Conservation (phyloP, 2,329 filamentous ascomycete genomes). For the Fusarium sp. region DNA sequence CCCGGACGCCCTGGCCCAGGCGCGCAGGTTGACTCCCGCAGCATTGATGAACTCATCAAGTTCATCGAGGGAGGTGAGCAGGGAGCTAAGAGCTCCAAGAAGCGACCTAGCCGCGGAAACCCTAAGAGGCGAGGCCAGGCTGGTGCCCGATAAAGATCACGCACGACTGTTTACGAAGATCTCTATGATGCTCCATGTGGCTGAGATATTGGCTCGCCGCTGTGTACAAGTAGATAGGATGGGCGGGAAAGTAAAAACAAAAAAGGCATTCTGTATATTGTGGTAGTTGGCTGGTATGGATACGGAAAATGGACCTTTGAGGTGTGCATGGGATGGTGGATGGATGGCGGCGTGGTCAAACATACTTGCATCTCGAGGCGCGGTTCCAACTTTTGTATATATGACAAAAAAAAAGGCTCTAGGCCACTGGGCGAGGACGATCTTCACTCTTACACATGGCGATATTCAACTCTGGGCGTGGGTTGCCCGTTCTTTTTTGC, state of each 20-base stretch:
- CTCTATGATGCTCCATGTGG: conserved; percentile 25
- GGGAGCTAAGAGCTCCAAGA: conserved; percentile 65
- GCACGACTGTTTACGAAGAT: conserved; percentile 16
- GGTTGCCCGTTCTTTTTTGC: neutral
- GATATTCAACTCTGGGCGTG: conserved; percentile 15
- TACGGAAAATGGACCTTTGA: conserved; percentile 12
- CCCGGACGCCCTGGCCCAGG: conserved; percentile 45
- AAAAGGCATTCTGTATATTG: conserved; percentile 32
- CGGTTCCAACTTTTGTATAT: conserved; percentile 37
- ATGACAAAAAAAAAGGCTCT: conserved; percentile 26
- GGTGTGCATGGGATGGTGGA: conserved; percentile 28
- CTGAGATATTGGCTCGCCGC: conserved; percentile 24
- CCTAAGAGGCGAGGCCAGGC: conserved; percentile 63
- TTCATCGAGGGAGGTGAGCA: conserved; percentile 86
- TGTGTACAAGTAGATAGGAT: conserved; percentile 36
- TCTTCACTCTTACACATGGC: conserved; percentile 42
- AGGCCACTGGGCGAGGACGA: conserved; percentile 35
- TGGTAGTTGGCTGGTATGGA: conserved; percentile 18
- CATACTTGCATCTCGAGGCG: conserved; percentile 42
- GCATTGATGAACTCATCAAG: conserved; percentile 91
- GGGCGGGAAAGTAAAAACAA: conserved; percentile 20
- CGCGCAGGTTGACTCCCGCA: conserved; percentile 75
- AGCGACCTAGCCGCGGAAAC: conserved; percentile 63
- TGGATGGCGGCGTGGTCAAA: conserved; percentile 25
- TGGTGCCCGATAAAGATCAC: conserved; percentile 29